Conservation (phyloP, 495 filamentous ascomycete genomes). For the Hyaloscypha finlandica region DNA sequence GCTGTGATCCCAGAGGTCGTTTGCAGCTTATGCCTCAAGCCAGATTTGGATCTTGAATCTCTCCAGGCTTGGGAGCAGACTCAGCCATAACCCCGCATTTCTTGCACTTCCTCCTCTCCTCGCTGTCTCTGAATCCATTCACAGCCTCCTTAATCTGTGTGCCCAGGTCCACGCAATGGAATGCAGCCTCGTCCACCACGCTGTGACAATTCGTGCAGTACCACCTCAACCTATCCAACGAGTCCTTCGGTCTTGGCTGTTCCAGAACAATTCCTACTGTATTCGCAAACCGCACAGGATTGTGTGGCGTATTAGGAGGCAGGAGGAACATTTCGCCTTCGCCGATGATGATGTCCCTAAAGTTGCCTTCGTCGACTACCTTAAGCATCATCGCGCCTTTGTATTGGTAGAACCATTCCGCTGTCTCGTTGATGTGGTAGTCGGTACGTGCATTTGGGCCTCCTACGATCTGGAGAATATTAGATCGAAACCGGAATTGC, state of each 20-base stretch:
- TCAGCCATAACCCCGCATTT: slow-evolving; percentile 75
- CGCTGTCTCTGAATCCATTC: slow-evolving; percentile 72
- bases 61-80: slow-evolving; percentile 48
- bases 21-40: slow-evolving; percentile 29
- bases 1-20: background rate
- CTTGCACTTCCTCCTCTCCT: slow-evolving; percentile 73
- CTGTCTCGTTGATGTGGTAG: slow-evolving; percentile 96
- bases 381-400: slow-evolving; percentile 91
- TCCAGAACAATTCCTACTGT: slow-evolving; percentile 87
- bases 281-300: slow-evolving; percentile 64
- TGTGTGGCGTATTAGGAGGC: slow-evolving; percentile 88
- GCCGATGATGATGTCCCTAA: slow-evolving; percentile 83
- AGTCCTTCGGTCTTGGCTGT: slow-evolving; percentile 69
- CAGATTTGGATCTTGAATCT: slow-evolving; percentile 53
- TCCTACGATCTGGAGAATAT: slow-evolving; percentile 72
- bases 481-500: background rate
- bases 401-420: slow-evolving; percentile 98
- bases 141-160: slow-evolving; percentile 96
- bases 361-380: slow-evolving; percentile 68
- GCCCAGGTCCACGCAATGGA: slow-evolving; percentile 91
- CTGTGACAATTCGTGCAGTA: slow-evolving; percentile 74
- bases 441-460: slow-evolving; percentile 95
- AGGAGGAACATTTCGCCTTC: slow-evolving; percentile 96
- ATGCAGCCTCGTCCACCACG: slow-evolving; percentile 82
- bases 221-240: slow-evolving; percentile 84